Evolutionary conservation across 768 basidiomycete genomes (phyloP).

Genomic region (Tylopilus felleus): DNA sequence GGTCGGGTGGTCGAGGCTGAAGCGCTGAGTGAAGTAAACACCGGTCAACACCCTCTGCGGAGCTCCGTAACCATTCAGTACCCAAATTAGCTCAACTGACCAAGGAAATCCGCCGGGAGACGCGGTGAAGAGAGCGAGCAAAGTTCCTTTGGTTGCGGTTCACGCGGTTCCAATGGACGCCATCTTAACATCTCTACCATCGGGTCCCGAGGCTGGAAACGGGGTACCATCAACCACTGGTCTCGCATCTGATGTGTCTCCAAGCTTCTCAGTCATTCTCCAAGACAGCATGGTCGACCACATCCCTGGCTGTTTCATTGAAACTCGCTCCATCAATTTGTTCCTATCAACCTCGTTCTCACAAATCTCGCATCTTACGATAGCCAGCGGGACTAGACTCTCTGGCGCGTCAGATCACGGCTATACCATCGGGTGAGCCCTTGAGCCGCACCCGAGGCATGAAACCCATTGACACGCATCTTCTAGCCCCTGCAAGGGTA

Average conservation of each 20-base stretch:
- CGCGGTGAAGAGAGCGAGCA: too few relatives aligned
- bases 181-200: too few relatives aligned
- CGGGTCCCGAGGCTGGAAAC: too few relatives aligned
- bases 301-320: background rate
- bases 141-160: too few relatives aligned
- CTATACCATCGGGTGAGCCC: background rate
- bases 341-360: background rate
- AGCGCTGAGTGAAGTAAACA: conserved; percentile 11
- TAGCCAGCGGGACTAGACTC: background rate
- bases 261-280: background rate
- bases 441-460: background rate
- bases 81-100: too few relatives aligned
- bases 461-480: background rate
- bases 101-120: too few relatives aligned
- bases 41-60: conserved; percentile 15
- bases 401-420: background rate
- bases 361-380: conserved; percentile 4
- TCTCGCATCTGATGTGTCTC: background rate
- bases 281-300: background rate
- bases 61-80: too few relatives aligned
- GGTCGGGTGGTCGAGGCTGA: background rate
- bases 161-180: too few relatives aligned
- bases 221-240: too few relatives aligned
- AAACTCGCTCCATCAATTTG: background rate
- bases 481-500: background rate